phyloP scores from a whole-genome alignment of 345 rosid genomes.

The Eucalyptus regnans region DNA sequence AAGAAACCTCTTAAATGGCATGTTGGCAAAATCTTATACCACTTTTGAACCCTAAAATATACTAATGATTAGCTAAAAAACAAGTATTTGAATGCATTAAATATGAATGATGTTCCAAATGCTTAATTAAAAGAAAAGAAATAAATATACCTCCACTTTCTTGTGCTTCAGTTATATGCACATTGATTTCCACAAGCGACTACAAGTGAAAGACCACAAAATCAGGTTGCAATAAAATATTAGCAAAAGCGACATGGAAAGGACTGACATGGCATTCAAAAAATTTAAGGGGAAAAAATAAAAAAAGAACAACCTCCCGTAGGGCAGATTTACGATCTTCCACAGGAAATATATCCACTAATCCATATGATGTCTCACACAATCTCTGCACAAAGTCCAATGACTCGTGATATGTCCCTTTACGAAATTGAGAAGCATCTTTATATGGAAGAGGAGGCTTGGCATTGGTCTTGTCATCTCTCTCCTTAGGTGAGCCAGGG shows the following conservation, averaged over 20 bases:
- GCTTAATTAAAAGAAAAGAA: background rate
- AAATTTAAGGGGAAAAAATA: background rate
- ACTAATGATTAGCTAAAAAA: background rate
- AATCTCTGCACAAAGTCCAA: slow-evolving; percentile 87
- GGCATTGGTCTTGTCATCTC: slow-evolving; percentile 45
- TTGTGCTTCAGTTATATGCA: slow-evolving; percentile 70
- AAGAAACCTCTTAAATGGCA: background rate
- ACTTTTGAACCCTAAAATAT: background rate
- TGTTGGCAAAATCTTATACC: background rate
- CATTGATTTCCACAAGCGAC: slow-evolving; percentile 90
- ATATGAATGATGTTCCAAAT: background rate
- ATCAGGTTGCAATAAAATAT: slow-evolving; percentile 1
- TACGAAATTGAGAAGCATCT: slow-evolving; percentile 66
- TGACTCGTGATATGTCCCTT: slow-evolving; percentile 90
- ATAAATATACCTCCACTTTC: slow-evolving; percentile 59
- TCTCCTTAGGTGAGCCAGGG: slow-evolving; percentile 84
- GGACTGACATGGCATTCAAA: background rate
- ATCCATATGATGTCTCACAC: slow-evolving; percentile 91
- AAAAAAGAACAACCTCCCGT: slow-evolving; percentile 56
- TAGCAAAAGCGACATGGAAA: background rate
- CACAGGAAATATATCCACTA: slow-evolving; percentile 93
- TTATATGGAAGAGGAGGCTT: slow-evolving; percentile 79
- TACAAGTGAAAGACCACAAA: slow-evolving; percentile 27
- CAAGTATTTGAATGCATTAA: background rate
- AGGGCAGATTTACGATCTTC: slow-evolving; percentile 96